A percentile compares a stretch with the other conserved stretches of the same genome.
These are phyloP conservation scores for Talaromyces borbonicus DNA, from an alignment of 495 filamentous ascomycete genomes.

Conservation along the genomic window DNA sequence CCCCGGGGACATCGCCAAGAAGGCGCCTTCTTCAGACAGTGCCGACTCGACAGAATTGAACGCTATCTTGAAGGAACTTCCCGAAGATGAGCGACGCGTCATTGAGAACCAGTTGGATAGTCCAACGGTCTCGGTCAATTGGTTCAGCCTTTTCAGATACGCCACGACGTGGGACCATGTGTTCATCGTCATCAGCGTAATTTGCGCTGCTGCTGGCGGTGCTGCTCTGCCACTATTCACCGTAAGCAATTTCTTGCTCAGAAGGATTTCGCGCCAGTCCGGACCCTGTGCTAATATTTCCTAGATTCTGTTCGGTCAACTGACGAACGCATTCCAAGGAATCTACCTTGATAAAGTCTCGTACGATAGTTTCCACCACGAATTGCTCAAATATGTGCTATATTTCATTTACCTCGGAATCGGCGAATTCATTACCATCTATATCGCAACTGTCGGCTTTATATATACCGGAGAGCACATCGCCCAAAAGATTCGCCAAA, in stretches of 20 bases:
- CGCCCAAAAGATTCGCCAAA: slow-evolving; percentile 72
- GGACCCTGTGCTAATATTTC: slow-evolving; percentile 4
- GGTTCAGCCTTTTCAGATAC: slow-evolving; percentile 67
- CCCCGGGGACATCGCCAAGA: neutral
- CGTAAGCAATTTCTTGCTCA: slow-evolving; percentile 26
- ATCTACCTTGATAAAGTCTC: slow-evolving; percentile 42
- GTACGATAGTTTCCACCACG: slow-evolving; percentile 44
- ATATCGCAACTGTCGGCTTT: slow-evolving; percentile 76
- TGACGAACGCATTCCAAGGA: slow-evolving; percentile 61
- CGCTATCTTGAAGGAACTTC: slow-evolving; percentile 29
- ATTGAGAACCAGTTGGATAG: slow-evolving; percentile 63
- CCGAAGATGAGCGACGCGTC: slow-evolving; percentile 50
- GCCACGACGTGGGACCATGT: slow-evolving; percentile 63
- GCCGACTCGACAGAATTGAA: slow-evolving; percentile 17
- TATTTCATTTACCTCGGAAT: slow-evolving; percentile 91
- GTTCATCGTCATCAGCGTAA: slow-evolving; percentile 54
- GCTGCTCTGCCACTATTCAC: slow-evolving; percentile 85
- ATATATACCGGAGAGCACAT: slow-evolving; percentile 91
- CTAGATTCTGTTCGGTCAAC: slow-evolving; percentile 61
- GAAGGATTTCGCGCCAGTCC: neutral
- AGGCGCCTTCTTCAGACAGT: neutral
- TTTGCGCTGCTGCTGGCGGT: slow-evolving; percentile 69
- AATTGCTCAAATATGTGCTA: slow-evolving; percentile 57
- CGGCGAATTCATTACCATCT: slow-evolving; percentile 71
- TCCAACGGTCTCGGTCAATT: slow-evolving; percentile 52